phyloP scores from a whole-genome alignment of 108 stramenopile species.

The Cyclotella baltica region DNA sequence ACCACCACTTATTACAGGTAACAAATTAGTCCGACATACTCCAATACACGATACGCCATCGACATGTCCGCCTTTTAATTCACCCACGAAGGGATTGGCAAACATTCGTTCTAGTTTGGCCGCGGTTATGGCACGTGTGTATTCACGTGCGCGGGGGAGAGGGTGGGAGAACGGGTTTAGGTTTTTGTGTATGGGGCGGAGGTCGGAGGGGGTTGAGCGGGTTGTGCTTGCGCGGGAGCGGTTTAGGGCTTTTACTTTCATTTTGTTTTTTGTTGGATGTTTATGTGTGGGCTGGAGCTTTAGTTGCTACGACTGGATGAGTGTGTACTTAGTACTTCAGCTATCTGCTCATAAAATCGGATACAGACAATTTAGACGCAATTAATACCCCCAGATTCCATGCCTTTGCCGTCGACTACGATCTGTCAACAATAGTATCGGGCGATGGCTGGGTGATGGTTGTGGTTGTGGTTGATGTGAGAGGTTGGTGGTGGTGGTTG shows the following conservation, averaged over 20 bases:
- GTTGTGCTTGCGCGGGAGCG: slow-evolving; percentile 66
- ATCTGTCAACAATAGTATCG: too few species aligned
- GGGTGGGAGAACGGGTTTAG: slow-evolving; percentile 86
- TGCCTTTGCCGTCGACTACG: too few species aligned
- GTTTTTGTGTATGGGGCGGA: slow-evolving; percentile 73
- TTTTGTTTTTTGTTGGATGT: too few species aligned
- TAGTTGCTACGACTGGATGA: too few species aligned
- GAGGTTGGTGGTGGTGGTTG: too few species aligned
- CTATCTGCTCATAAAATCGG: too few species aligned
- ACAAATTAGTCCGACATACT: slow-evolving; percentile 72
- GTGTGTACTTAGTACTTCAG: too few species aligned
- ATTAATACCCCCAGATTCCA: too few species aligned
- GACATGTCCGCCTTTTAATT: slow-evolving; percentile 91
- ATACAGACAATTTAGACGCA: too few species aligned
- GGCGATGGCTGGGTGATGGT: too few species aligned
- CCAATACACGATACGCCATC: slow-evolving; percentile 93
- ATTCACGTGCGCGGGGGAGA: slow-evolving; percentile 88
- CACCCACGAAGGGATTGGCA: slow-evolving; percentile 92
- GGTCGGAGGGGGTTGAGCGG: slow-evolving; percentile 79
- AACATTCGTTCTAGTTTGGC: slow-evolving; percentile 99
- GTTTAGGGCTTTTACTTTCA: slow-evolving; percentile 90
- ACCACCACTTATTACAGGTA: slow-evolving; percentile 90
- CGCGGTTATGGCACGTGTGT: slow-evolving; percentile 92
- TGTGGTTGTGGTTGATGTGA: too few species aligned
- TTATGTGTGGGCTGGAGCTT: too few species aligned